Conservation (phyloP, 768 basidiomycete species). For the Panellus pusillus region DNA sequence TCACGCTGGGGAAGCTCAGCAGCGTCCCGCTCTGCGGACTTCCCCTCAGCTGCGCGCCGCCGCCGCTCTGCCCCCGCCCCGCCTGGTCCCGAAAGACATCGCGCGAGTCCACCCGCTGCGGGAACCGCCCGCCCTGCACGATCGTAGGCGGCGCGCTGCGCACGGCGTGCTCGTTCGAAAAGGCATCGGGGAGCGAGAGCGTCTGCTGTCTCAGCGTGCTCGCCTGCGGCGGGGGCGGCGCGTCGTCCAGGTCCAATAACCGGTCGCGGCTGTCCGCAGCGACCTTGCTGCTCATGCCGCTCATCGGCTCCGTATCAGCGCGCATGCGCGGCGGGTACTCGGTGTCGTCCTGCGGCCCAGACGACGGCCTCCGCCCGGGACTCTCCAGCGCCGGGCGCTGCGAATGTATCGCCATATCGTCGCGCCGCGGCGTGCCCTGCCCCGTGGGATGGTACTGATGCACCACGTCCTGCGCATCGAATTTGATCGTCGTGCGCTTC, state of each 20-base stretch:
- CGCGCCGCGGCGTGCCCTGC: constrained; percentile 41
- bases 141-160: constrained; percentile 50
- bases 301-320: constrained; percentile 14
- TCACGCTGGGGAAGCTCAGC: constrained; percentile 52
- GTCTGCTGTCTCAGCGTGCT: constrained; percentile 26
- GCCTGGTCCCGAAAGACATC: constrained; percentile 35
- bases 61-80: constrained; percentile 10
- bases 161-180: constrained; percentile 33
- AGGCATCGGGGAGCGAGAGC: constrained; percentile 29
- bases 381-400: constrained; percentile 40
- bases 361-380: constrained; percentile 17
- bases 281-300: not conserved
- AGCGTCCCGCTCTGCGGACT: constrained; percentile 34
- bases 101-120: constrained; percentile 34
- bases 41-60: constrained; percentile 18
- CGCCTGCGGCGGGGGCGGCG: constrained; percentile 3
- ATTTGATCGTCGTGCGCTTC: constrained; percentile 71
- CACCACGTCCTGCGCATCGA: constrained; percentile 69
- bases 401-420: constrained; percentile 40
- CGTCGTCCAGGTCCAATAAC: constrained; percentile 19
- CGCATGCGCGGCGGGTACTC: constrained; percentile 18
- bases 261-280: constrained; percentile 9
- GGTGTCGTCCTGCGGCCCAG: constrained; percentile 22
- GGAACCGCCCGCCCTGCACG: constrained; percentile 32
- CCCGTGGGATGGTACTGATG: constrained; percentile 72